phyloP scores from a whole-genome alignment of 345 rosid genomes.

The Geranium rotundifolium region DNA sequence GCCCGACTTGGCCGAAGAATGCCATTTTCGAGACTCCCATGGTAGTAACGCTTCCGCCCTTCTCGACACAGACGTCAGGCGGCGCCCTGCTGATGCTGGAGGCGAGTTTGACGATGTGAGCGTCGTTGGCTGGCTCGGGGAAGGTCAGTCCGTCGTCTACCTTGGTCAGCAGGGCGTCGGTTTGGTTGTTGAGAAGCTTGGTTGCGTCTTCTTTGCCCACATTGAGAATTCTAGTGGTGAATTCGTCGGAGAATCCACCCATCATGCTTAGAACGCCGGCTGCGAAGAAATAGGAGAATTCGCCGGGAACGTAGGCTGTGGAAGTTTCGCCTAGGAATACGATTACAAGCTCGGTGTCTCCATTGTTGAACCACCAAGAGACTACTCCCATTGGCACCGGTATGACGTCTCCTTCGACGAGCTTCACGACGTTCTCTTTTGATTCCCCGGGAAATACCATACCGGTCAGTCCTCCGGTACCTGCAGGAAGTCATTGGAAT shows the following conservation, averaged over 20 bases:
- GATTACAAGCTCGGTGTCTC: slow-evolving; percentile 10
- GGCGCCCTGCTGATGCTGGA: slow-evolving; percentile 4
- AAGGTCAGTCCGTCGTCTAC: slow-evolving; percentile 9
- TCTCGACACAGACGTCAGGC: slow-evolving; percentile 10
- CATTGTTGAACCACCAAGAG: slow-evolving; percentile 35
- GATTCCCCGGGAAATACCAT: slow-evolving; percentile 11
- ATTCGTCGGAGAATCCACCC: slow-evolving; percentile 18
- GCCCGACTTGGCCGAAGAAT: slow-evolving; percentile 17
- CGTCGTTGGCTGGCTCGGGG: slow-evolving; percentile 1
- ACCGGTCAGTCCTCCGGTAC: slow-evolving; percentile 15
- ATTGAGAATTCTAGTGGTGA: slow-evolving; percentile 9
- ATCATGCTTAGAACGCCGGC: slow-evolving; percentile 13
- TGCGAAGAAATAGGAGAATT: slow-evolving; percentile 20
- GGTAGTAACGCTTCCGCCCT: slow-evolving; percentile 10
- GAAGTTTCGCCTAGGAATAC: slow-evolving; percentile 24
- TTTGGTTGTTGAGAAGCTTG: slow-evolving; percentile 14
- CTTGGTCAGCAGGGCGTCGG: slow-evolving; percentile 10
- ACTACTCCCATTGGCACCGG: slow-evolving; percentile 14
- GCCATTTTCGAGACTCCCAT: slow-evolving; percentile 6
- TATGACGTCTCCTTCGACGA: slow-evolving; percentile 19
- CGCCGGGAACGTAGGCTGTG: slow-evolving; percentile 13
- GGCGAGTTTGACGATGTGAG: neutral
- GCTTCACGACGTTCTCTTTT: slow-evolving; percentile 8
- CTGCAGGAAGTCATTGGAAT: slow-evolving; percentile 5
- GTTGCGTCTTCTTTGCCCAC: slow-evolving; percentile 7